Base-by-base conservation (phyloP, 352 stramenopile species). In the Thraustochytrium sp. region DNA sequence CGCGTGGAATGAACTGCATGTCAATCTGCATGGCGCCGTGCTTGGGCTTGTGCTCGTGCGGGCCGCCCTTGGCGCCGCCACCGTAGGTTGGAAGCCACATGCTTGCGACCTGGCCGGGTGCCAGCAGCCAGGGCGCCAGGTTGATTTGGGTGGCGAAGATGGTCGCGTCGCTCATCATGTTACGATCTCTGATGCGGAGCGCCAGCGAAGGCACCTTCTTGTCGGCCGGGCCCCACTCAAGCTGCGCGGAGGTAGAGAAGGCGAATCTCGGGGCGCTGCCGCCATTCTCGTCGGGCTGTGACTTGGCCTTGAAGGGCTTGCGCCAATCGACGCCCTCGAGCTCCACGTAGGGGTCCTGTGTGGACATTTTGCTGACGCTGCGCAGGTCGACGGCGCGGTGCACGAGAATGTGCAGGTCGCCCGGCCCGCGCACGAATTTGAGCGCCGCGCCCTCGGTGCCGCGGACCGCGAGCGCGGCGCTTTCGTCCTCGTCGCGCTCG, bases 311-410 rank as follows among this genome's bases (percentile, higher is more conserved):
- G 4, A 80, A 80, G 18, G 48, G n/a, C 51, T 61, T 80, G 48
- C 68, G 68, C 68, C 68, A 80, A 8, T 44, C 68, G 46, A 65
- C 31, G 23, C 34, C 48, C 68, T 80, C 53, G 4, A 80, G 46
- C 53, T 48, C 44, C 23, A 80, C 68, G 26, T 80, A 80, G 5
- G 68, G 68, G 42, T 80, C 68, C n/a, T 61, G 68, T 23, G 37
- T 65, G 26, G 29, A 18, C 38, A 80, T 21, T 5, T 75, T 13
- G 21, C 34, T 51, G 4, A 26, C 29, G 13, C n/a, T 21, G 23
- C 42, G 34, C 3, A 80, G 53, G 21, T 37, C 44, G 2, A 40
- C 9, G 23, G 37, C 34, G 9, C 53, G 68, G 21, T 49, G 18
- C 76, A 80, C 34, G 13, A n/a, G 68, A 34, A 80, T 42, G 31